Evolutionary conservation across 176 grass and related monocot genomes (phyloP), one percentile per base, ranked within the genome.

Genomic region (Rhipidocladum racemiflorum): DNA sequence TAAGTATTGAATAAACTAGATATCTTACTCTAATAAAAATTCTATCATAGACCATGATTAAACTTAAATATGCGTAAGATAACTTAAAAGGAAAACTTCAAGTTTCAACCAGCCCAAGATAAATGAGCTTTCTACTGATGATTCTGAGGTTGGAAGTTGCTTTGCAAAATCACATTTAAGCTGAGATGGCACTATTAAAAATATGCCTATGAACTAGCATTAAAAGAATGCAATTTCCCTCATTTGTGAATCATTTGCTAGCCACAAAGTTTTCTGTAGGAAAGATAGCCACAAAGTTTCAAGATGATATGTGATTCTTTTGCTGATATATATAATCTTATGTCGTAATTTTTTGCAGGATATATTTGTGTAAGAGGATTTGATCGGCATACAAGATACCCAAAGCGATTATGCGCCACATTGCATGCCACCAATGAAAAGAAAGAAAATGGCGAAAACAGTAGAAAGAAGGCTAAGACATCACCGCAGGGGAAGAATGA

Each of bases 291-390:
- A 63, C 0, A 39, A 71, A 61, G 20, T 36, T 48, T 12, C 14
- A 20, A 20, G 25, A 10, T 14, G 1, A 55, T 13, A 38, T 40
- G n/a, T 7, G 7, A 53, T 40, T 68, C 50, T 4, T 87, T 82
- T 84, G 53, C 40, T 61, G 16, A 21, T 83, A 25, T 56, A 21
- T 83, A 25, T 56, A 29, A 10, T 18, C 45, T 36, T 51, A 25
- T 78, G 3, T 27, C 27, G 12, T 48, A 54, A 21, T 48, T 17
- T 34, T 45, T 70, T 45, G 13, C 71, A 89, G 87, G 87, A 70
- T 81, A 76, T 56, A 13, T 89, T 30, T 89, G 87, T 38, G 82
- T 89, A 36, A 74, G 87, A 70, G 70, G 63, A n/a, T 85, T 85
- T 3, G 35, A 85, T 46, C 76, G 71, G 77, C 18, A 1, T 3